A percentile compares a stretch with the other conserved stretches of the same genome.
Conservation (phyloP, 192 early-diverging fungal species). For the Entomortierella beljakovae region DNA sequence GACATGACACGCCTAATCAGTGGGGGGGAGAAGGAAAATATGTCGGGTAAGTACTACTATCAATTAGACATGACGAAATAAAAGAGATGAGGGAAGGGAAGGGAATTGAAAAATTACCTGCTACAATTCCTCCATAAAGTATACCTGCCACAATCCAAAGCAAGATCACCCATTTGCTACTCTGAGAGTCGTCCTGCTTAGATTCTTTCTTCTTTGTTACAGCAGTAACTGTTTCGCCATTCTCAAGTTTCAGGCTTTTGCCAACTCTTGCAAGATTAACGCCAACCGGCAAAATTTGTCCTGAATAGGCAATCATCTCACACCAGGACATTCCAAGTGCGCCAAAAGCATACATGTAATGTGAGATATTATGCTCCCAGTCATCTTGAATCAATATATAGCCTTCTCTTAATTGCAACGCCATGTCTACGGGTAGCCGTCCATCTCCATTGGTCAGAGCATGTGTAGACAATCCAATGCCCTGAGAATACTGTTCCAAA, state of each 20-base stretch:
- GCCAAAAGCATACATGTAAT: constrained; percentile 67
- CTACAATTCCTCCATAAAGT: constrained; percentile 45
- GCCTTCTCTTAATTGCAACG: constrained; percentile 41
- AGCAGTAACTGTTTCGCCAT: neutral
- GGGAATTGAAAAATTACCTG: constrained; percentile 26
- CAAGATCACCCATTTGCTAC: constrained; percentile 21
- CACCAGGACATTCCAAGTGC: constrained; percentile 64
- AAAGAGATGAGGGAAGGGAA: neutral
- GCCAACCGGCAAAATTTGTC: constrained; percentile 33
- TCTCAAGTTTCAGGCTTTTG: too few relatives aligned
- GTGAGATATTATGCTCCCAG: constrained; percentile 64
- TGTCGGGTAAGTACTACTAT: neutral
- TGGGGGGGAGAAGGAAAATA: neutral
- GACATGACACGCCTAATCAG: constrained; percentile 39
- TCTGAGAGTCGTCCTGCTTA: neutral
- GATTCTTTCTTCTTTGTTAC: neutral
- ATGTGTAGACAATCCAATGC: constrained; percentile 39
- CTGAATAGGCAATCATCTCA: constrained; percentile 58
- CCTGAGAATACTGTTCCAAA: constrained; percentile 31
- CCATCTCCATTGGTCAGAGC: constrained; percentile 30
- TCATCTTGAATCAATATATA: constrained; percentile 61
- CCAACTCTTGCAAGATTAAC: constrained; percentile 16
- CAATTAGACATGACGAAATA: neutral
- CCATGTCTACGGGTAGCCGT: constrained; percentile 19
- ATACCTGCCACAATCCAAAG: constrained; percentile 37